Evolutionary conservation across 495 filamentous ascomycete genomes (phyloP).

Genomic region (Penicillium canescens): DNA sequence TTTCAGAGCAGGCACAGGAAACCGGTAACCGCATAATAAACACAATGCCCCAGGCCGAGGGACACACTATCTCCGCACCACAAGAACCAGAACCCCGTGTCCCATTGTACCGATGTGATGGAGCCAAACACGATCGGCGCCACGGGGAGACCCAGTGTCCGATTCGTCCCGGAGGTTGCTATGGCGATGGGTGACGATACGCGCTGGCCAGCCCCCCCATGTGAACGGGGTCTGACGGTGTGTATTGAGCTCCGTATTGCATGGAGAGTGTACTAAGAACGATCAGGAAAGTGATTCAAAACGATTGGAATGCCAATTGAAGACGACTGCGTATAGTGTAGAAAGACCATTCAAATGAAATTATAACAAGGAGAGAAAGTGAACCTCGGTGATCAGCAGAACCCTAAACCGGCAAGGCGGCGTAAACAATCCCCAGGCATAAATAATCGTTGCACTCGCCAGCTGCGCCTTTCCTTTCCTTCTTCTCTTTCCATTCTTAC

Average conservation of each 20-base stretch:
- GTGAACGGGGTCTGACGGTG: conserved; percentile 10
- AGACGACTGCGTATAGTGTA: background rate
- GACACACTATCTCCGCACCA: background rate
- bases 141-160: conserved; percentile 20
- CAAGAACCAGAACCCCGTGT: background rate
- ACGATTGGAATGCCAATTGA: too few relatives aligned
- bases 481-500: conserved; percentile 13
- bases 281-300: background rate
- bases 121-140: conserved; percentile 14
- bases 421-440: conserved; percentile 30
- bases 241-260: conserved; percentile 1
- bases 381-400: conserved; percentile 10
- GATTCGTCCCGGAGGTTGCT: conserved; percentile 32
- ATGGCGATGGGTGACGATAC: conserved; percentile 21
- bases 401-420: conserved; percentile 27
- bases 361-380: background rate
- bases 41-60: conserved; percentile 1
- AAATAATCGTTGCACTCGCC: conserved; percentile 15
- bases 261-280: background rate
- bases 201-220: conserved; percentile 19
- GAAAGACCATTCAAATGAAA: background rate
- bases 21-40: background rate
- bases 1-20: too few relatives aligned
- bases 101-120: conserved; percentile 1
- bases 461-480: conserved; percentile 8